These are phyloP conservation scores for Skeletonema grethae DNA, from an alignment of 108 stramenopile species.

Conservation along the genomic window DNA sequence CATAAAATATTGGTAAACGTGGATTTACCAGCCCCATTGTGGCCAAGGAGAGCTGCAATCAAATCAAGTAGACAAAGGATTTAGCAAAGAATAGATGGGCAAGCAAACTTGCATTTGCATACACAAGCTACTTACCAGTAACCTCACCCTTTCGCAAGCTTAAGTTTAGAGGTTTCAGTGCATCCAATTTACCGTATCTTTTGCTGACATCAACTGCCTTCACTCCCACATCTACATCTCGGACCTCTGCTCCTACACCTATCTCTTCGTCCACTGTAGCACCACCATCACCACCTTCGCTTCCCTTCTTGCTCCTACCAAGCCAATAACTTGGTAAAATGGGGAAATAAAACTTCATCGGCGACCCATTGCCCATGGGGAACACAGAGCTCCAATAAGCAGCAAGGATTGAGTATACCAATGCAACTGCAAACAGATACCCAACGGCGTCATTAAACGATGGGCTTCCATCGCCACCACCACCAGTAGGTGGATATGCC, in stretches of 20 bases:
- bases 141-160: conserved; percentile 53
- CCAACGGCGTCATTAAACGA: conserved; percentile 48
- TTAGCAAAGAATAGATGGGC: neutral
- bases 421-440: conserved; percentile 34
- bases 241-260: neutral
- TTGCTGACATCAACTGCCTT: conserved; percentile 41
- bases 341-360: conserved; percentile 46
- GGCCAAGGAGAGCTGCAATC: conserved; percentile 50
- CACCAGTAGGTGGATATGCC: conserved; percentile 16
- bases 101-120: neutral
- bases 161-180: conserved; percentile 53
- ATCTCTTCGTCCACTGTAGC: conserved; percentile 4
- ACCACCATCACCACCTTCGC: neutral
- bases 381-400: conserved; percentile 51
- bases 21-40: conserved; percentile 71
- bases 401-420: conserved; percentile 51
- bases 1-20: conserved; percentile 77
- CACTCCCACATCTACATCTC: conserved; percentile 30
- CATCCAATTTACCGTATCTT: conserved; percentile 54
- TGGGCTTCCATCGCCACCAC: conserved; percentile 24
- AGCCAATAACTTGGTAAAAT: conserved; percentile 52
- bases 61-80: neutral
- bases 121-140: conserved; percentile 7
- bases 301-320: neutral
- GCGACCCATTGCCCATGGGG: conserved; percentile 55